phyloP scores from a whole-genome alignment of 1,284 basidiomycete genomes.

The Rhodotorula sp. region DNA sequence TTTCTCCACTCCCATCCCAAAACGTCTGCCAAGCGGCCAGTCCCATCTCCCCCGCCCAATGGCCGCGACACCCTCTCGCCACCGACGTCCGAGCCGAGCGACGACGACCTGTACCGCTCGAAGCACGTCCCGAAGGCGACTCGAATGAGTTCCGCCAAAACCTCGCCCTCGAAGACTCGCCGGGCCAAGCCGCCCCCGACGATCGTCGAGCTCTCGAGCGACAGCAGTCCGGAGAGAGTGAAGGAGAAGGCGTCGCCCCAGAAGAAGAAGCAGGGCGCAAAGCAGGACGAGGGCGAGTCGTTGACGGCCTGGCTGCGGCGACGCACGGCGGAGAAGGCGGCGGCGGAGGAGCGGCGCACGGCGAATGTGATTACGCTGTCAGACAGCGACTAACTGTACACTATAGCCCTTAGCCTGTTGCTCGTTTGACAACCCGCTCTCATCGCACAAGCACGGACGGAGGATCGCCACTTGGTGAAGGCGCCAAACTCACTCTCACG shows the following conservation, averaged over 20 bases:
- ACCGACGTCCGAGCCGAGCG: no score
- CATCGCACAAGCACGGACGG: not conserved
- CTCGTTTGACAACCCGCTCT: not conserved
- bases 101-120: no score
- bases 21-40: no score
- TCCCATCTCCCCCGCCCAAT: no score
- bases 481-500: no score
- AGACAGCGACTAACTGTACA: not conserved
- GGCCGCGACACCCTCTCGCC: no score
- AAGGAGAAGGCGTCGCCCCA: not conserved
- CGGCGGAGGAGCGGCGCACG: not conserved
- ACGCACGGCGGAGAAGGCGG: not conserved
- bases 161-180: not conserved
- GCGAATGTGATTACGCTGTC: not conserved
- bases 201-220: slow-evolving; percentile 1
- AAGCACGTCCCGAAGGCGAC: slow-evolving; percentile 4
- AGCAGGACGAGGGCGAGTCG: not conserved
- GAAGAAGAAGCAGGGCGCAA: not conserved
- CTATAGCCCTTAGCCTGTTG: no score
- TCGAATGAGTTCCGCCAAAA: not conserved
- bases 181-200: not conserved
- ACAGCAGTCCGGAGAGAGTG: not conserved
- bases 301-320: not conserved
- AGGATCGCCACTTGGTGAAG: not conserved
- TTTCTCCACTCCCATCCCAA: no score